Percentiles rank a stretch among this genome's conserved stretches.
Conservation (phyloP, 1,139 yeast genomes). For the Blastobotrys serpentis region DNA sequence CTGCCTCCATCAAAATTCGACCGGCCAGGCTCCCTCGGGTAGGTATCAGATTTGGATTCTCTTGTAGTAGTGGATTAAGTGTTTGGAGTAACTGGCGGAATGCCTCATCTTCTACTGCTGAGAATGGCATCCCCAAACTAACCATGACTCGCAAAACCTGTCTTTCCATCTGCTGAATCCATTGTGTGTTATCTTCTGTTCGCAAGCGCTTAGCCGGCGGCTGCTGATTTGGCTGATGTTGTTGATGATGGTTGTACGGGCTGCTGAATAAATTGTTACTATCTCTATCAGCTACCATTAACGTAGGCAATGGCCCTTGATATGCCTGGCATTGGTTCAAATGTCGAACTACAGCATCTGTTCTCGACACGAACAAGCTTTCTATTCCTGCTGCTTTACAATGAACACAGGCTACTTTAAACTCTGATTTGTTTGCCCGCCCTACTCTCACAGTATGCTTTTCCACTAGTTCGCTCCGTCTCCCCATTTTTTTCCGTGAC, state of each 20-base stretch:
- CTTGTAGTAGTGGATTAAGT: conserved; percentile 12
- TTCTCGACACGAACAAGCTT: conserved; percentile 18
- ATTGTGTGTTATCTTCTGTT: background rate
- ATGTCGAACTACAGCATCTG: conserved; percentile 19
- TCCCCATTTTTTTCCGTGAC: conserved; percentile 18
- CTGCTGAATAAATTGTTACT: background rate
- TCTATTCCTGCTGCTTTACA: conserved; percentile 19
- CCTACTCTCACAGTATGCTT: conserved; percentile 20
- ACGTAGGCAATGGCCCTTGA: conserved; percentile 18
- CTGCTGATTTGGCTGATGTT: background rate
- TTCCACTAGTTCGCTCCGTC: conserved; percentile 19
- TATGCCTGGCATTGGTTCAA: conserved; percentile 14
- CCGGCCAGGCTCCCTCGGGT: conserved; percentile 4
- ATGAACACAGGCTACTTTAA: conserved; percentile 19
- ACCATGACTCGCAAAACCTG: conserved; percentile 15
- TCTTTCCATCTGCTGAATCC: conserved; percentile 17
- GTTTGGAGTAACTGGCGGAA: conserved; percentile 17
- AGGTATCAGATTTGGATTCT: conserved; percentile 15
- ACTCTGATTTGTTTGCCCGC: conserved; percentile 19
- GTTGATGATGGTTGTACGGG: conserved; percentile 7
- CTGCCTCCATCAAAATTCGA: conserved; percentile 14
- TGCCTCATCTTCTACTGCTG: conserved; percentile 12
- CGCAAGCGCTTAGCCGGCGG: background rate
- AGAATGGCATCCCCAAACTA: conserved; percentile 14
- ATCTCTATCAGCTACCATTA: conserved; percentile 9